Evolutionary conservation across 2,329 filamentous ascomycete genomes (phyloP), one percentile per base, ranked within the genome.

Genomic region (Esteya vermicola): DNA sequence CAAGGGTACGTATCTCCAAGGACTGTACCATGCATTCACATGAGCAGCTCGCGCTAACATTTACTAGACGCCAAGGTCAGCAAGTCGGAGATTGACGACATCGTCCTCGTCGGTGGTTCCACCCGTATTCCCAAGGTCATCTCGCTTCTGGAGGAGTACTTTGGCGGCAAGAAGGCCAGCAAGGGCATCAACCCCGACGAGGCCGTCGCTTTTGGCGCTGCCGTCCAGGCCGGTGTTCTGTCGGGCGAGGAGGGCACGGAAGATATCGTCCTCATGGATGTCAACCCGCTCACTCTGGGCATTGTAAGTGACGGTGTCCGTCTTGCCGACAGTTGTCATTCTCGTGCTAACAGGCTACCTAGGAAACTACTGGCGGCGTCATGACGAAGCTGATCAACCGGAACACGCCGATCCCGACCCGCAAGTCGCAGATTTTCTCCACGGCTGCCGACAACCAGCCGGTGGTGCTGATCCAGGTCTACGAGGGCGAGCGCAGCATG

Each of bases 131-230:
- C 91, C 62, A 96, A 95, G 82, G 88, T 96, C 51, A 82, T 93
- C 68, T 62, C 76, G 53, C 79, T 96, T 59, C 83, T 96, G 51
- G 86, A 96, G 72, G 88, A 96, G 66, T 96, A 75, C 76, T 96
- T 96, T 62, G 70, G 59, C 54, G 81, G 88, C 63, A 96, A 96
- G 84, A 88, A 91, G 74, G 86, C 88, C 54, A 88, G 82, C 75
- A 96, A 96, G 85, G 85, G 86, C 67, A 94, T 98, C 63, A 96
- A 96, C 78, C 91, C 91, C 53, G 91, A 98, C 58, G 91, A 96
- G 73, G 91, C 91, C 68, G 91, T 96, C 52, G 91, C 91, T 58
- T 96, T 88, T 61, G 91, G 91, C 68, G 91, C 91, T 48, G 89
- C 91, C 52, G 86, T 96, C 52, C 91, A 98, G 69, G 91, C 82